A percentile compares a stretch with the other conserved stretches of the same genome.
phyloP scores from a whole-genome alignment of 23 red algal genomes.

The Porphyridium purpureum region DNA sequence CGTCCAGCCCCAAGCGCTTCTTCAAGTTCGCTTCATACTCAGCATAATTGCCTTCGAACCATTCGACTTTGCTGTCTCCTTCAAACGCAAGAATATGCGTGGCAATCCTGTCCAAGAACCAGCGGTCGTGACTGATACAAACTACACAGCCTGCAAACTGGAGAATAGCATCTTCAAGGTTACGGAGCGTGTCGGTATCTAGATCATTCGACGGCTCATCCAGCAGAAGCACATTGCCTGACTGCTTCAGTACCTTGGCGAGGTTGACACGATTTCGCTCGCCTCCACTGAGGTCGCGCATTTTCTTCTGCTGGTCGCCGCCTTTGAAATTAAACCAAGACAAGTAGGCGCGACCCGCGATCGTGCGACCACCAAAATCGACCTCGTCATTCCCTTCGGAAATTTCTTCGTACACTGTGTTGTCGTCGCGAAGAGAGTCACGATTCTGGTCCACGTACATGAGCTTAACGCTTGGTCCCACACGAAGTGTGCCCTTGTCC shows the following conservation, averaged over 20 bases:
- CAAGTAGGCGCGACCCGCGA: constrained; percentile 67
- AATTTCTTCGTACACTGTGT: constrained; percentile 62
- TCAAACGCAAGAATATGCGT: constrained; percentile 92
- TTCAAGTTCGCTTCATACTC: constrained; percentile 41
- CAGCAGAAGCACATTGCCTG: constrained; percentile 63
- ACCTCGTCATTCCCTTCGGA: constrained; percentile 45
- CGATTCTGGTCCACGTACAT: constrained; percentile 87
- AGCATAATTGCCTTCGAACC: constrained; percentile 62
- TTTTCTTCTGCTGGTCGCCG: constrained; percentile 57
- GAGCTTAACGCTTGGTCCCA: constrained; percentile 67
- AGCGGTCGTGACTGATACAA: constrained; percentile 60
- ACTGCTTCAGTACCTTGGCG: constrained; percentile 57
- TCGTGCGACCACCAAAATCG: constrained; percentile 25
- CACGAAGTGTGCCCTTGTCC: constrained; percentile 33
- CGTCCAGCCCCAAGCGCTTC: constrained; percentile 31
- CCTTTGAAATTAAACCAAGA: constrained; percentile 91
- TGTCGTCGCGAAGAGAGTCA: constrained; percentile 29
- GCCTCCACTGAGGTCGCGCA: constrained; percentile 53
- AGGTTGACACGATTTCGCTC: constrained; percentile 60
- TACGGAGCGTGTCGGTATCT: constrained; percentile 44
- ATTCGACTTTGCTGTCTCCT: constrained; percentile 61
- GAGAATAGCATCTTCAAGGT: constrained; percentile 63
- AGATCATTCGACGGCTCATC: constrained; percentile 76
- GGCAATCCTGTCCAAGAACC: constrained; percentile 54
- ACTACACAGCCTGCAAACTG: constrained; percentile 68